Conservation (phyloP, 371 early-diverging fungal genomes). For the Smittium mucronatum region DNA sequence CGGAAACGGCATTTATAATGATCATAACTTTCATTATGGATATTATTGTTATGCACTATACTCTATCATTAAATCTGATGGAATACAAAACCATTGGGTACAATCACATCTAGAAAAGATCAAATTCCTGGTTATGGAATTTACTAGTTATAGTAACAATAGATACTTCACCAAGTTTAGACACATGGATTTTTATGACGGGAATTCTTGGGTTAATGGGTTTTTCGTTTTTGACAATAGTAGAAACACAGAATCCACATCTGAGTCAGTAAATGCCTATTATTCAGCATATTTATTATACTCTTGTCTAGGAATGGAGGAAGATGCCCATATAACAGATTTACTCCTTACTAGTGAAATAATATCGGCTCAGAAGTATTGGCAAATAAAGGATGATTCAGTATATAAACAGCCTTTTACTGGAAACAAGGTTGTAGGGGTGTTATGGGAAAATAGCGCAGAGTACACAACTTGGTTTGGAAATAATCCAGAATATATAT, state of each 20-base stretch:
- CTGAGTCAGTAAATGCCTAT: conserved; percentile 60
- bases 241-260: conserved; percentile 61
- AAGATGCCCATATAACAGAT: conserved; percentile 21
- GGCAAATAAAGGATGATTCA: conserved; percentile 28
- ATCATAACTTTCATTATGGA: conserved; percentile 72
- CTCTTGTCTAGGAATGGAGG: background rate
- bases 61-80: conserved; percentile 34
- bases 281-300: conserved; percentile 48
- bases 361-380: conserved; percentile 44
- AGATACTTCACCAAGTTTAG: conserved; percentile 47
- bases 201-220: conserved; percentile 65
- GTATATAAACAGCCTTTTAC: conserved; percentile 27
- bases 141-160: conserved; percentile 38
- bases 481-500: conserved; percentile 47
- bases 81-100: conserved; percentile 33
- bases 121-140: conserved; percentile 47
- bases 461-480: conserved; percentile 58
- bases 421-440: conserved; percentile 52
- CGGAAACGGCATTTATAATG: conserved; percentile 46
- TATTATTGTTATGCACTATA: conserved; percentile 53
- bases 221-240: conserved; percentile 50
- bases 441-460: conserved; percentile 54
- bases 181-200: conserved; percentile 57
- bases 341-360: conserved; percentile 42
- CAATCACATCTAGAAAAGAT: conserved; percentile 16